Percentiles rank a stretch among this genome's conserved stretches.
These are phyloP conservation scores for Penicillium lagena DNA, from an alignment of 495 filamentous ascomycete genomes.

Conservation along the genomic window DNA sequence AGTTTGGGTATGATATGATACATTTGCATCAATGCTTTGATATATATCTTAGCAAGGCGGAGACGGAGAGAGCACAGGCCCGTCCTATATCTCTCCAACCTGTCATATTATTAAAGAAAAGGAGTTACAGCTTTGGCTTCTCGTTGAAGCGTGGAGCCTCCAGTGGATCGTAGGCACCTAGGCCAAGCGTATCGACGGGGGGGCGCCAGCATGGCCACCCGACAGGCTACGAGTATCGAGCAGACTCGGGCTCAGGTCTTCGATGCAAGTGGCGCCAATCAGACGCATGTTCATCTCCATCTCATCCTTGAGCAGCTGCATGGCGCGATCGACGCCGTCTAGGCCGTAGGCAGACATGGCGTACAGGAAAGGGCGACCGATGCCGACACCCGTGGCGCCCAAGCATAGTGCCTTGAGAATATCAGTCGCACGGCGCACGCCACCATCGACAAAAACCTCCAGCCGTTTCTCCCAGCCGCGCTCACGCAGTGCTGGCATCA, in stretches of 20 bases:
- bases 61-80: no score
- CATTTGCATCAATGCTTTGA: no score
- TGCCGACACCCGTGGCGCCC: conserved; percentile 88
- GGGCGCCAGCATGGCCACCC: conserved; percentile 58
- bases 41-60: no score
- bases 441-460: conserved; percentile 89
- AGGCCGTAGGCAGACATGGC: conserved; percentile 93
- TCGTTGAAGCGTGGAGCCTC: conserved; percentile 51
- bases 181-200: conserved; percentile 62
- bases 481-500: conserved; percentile 86
- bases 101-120: neutral
- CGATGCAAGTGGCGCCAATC: conserved; percentile 68
- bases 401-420: conserved; percentile 95
- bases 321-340: conserved; percentile 81
- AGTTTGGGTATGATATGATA: no score
- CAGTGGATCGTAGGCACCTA: conserved; percentile 60
- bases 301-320: conserved; percentile 94
- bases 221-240: conserved; percentile 67
- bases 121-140: conserved; percentile 48
- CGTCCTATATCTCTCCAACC: no score
- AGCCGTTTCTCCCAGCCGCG: conserved; percentile 77
- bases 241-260: conserved; percentile 70
- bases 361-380: conserved; percentile 90
- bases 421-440: conserved; percentile 83
- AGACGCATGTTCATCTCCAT: conserved; percentile 99